Evolutionary conservation across 2,329 filamentous ascomycete genomes (phyloP).

Genomic region (Curvularia sp.): DNA sequence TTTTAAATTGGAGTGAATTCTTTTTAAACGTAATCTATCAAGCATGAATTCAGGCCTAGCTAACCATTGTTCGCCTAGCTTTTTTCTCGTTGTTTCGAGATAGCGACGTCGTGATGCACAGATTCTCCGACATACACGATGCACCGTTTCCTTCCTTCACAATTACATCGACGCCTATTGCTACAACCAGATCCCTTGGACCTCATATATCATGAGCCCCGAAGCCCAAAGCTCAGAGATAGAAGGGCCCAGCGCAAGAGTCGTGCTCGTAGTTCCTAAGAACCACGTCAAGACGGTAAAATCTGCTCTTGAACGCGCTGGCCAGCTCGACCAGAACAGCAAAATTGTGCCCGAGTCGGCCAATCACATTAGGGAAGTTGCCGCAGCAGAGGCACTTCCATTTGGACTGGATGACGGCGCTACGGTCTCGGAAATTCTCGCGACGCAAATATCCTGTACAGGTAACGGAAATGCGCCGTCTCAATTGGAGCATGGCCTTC

Average conservation of each 20-base stretch:
- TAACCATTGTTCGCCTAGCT: neutral
- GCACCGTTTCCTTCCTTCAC: neutral
- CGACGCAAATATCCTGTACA: neutral
- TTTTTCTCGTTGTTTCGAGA: constrained; percentile 5
- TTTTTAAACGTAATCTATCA: no score
- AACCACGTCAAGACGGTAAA: constrained; percentile 51
- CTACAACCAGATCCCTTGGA: neutral
- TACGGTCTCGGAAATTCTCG: neutral
- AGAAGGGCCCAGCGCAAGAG: neutral
- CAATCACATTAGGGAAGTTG: neutral
- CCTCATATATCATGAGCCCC: neutral
- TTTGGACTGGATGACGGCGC: neutral
- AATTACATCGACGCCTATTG: neutral
- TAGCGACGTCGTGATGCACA: constrained; percentile 1
- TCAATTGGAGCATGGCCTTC: constrained; percentile 7
- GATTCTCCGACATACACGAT: neutral
- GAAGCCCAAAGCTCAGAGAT: neutral
- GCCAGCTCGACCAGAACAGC: constrained; percentile 34
- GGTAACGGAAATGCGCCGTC: neutral
- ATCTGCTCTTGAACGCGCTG: constrained; percentile 42
- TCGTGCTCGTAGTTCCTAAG: constrained; percentile 40
- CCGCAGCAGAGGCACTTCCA: neutral
- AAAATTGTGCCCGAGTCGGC: constrained; percentile 37
- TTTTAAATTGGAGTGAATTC: neutral
- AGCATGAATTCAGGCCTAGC: neutral